Evolutionary conservation across 306 rosid species (phyloP), one percentile per base, ranked within the genome.

Genomic region (Betula pendula): DNA sequence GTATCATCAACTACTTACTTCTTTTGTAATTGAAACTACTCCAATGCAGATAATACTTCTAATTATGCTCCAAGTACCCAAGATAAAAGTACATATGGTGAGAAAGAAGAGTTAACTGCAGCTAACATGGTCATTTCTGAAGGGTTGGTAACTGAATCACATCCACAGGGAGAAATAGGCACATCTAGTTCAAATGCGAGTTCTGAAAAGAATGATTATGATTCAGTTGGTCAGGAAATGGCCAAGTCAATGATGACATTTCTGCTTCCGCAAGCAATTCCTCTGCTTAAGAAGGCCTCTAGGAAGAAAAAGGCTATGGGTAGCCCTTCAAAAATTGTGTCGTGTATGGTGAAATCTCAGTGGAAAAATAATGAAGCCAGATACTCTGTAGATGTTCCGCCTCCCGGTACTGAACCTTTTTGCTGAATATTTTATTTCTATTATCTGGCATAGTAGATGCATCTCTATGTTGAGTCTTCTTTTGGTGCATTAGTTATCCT

Each of bases 211-310:
- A 73, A 33, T 77, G 83, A 81, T 68, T 82, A 77, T 81, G 93
- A 85, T 78, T 88, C 88, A 51, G 88, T 78, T 84, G 85, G 96
- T 75, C 83, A 85, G 70, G 94, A 90, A 68, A 86, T 84, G 75
- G 89, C 89, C 53, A 88, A 87, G 75, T 88, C 92, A 82, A 91
- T 94, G 97, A 94, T 94, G 93, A 75, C 85, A 56, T 76, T 88
- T 85, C 84, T 92, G 66, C 94, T 94, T 84, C 98, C 98, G 24
- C 96, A 89, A 84, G 96, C 94, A 80, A 77, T 94, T 86, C 97
- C 98, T 70, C 80, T 94, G 66, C 90, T 94, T 42, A 82, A 78
- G 51, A 83, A 81, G 72, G 73, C 77, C 72, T 81, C 90, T 68
- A 79, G 68, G 79, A 77, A 83, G 81, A 84, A 85, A 81, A 84